Evolutionary conservation across 225 moss, liverwort and hornwort species (phyloP).

Genomic region (Straminergon stramineum): DNA sequence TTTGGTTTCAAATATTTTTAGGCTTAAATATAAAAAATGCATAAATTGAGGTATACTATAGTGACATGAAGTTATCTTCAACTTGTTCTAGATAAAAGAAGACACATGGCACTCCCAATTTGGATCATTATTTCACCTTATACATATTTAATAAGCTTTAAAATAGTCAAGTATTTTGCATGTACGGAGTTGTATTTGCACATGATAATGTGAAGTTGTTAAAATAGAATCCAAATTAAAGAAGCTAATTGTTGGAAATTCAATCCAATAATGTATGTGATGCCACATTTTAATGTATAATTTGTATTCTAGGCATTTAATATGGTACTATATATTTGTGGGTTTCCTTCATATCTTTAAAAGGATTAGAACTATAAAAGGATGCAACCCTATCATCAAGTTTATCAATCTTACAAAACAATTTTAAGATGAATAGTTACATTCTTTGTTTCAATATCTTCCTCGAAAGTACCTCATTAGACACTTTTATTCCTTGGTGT

Average conservation of each 20-base stretch:
- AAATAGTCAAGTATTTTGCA: neutral
- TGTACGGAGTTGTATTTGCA: neutral
- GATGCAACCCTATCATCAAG: neutral
- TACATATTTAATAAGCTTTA: neutral
- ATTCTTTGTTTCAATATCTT: neutral
- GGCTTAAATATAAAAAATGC: fast-evolving
- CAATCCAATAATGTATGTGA: neutral
- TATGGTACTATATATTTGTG: too few relatives aligned
- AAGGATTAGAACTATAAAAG: too few relatives aligned
- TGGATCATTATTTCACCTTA: neutral
- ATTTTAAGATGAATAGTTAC: neutral
- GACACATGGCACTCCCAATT: neutral
- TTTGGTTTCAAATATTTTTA: neutral
- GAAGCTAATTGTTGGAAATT: neutral
- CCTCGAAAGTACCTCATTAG: neutral
- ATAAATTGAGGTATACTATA: neutral
- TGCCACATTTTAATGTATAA: neutral
- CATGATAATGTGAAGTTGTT: neutral
- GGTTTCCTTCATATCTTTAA: too few relatives aligned
- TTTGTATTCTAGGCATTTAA: neutral
- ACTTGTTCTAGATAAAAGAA: neutral
- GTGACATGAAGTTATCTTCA: neutral
- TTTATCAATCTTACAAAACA: fast-evolving
- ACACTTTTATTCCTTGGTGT: neutral
- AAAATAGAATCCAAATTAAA: neutral